A percentile compares a stretch with the other conserved stretches of the same genome.
phyloP scores from a whole-genome alignment of 2,329 filamentous ascomycete genomes.

The Talaromyces verruculosus region DNA sequence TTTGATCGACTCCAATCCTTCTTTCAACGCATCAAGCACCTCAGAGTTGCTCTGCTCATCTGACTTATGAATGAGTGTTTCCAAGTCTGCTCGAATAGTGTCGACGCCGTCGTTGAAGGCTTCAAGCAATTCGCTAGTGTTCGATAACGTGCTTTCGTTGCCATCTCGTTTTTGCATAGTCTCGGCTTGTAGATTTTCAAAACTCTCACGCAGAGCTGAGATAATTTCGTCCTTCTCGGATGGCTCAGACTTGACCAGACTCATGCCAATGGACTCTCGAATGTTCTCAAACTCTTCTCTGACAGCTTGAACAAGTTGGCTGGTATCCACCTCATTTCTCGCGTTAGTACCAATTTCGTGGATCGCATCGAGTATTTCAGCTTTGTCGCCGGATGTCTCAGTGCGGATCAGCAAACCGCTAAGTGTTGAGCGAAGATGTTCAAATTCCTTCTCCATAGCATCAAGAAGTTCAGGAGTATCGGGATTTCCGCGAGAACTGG shows the following conservation, averaged over 20 bases:
- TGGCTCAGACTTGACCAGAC: constrained; percentile 50
- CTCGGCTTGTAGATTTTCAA: constrained; percentile 52
- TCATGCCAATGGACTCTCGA: constrained; percentile 57
- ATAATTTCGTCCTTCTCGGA: constrained; percentile 67
- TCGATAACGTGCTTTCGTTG: constrained; percentile 50
- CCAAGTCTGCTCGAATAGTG: constrained; percentile 71
- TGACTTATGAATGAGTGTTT: constrained; percentile 73
- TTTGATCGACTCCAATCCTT: constrained; percentile 73
- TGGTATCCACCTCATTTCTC: constrained; percentile 31
- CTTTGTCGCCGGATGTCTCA: constrained; percentile 58
- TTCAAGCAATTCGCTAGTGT: constrained; percentile 60
- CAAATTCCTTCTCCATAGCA: constrained; percentile 77
- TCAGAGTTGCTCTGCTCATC: constrained; percentile 83
- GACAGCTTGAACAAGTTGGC: constrained; percentile 45
- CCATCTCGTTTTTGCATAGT: constrained; percentile 52
- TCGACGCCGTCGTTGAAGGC: constrained; percentile 70
- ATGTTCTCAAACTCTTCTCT: constrained; percentile 63
- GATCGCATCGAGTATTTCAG: constrained; percentile 62
- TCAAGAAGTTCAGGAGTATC: constrained; percentile 70
- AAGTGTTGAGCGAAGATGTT: constrained; percentile 75
- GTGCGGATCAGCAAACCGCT: constrained; percentile 66
- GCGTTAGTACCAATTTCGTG: constrained; percentile 48
- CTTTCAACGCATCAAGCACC: constrained; percentile 81
- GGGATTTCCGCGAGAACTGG: constrained; percentile 37
- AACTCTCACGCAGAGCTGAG: constrained; percentile 45